Conservation (phyloP, 139 green algal genomes). For the Micractinium sp. region DNA sequence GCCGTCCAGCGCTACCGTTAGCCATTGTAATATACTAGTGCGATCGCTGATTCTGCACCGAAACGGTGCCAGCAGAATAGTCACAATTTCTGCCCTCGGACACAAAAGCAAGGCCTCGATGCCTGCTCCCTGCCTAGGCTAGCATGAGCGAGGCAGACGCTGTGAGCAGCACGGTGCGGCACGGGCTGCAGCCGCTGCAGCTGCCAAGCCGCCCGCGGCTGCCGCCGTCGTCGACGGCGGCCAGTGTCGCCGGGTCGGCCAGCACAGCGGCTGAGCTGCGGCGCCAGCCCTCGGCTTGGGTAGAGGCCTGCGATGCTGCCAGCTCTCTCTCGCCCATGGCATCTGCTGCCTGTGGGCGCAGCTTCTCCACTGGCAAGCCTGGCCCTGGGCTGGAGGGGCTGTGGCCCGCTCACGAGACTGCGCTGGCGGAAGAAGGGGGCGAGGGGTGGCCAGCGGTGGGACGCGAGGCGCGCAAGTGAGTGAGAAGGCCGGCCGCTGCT, state of each 20-base stretch:
- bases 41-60: too few species aligned
- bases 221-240: background rate
- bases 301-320: background rate
- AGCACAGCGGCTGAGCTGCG: background rate
- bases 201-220: background rate
- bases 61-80: too few species aligned
- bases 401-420: background rate
- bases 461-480: constrained; percentile 7
- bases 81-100: too few species aligned
- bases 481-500: too few species aligned
- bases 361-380: background rate
- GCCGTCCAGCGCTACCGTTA: too few species aligned
- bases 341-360: background rate
- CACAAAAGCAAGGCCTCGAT: too few species aligned
- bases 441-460: background rate
- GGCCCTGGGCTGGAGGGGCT: background rate
- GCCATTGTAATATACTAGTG: too few species aligned
- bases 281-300: background rate
- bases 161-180: background rate
- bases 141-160: too few species aligned
- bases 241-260: too few species aligned
- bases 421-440: background rate
- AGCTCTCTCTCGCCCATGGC: background rate
- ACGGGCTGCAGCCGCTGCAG: background rate
- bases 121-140: too few species aligned